Conservation (phyloP, 257 asterid genomes). For the Datura wrightii region DNA sequence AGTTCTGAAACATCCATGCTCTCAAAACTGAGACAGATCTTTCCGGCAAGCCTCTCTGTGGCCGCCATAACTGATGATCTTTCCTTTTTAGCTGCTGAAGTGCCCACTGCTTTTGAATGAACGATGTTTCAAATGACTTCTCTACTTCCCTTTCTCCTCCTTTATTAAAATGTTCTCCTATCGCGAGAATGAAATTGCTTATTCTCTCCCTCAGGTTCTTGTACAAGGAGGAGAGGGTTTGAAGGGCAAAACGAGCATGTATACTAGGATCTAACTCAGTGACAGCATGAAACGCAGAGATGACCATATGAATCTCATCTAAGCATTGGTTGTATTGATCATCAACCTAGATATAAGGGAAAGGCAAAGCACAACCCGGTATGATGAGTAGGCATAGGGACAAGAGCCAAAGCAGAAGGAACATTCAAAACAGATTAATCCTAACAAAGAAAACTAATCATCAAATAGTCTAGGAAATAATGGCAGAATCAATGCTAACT, state of each 20-base stretch:
- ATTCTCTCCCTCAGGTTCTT: constrained; percentile 73
- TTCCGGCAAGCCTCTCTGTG: constrained; percentile 95
- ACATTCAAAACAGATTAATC: too few relatives aligned
- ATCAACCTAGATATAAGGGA: constrained; percentile 58
- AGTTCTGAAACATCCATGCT: constrained; percentile 98
- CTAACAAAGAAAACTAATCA: not conserved
- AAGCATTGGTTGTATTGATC: constrained; percentile 78
- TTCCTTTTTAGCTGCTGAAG: constrained; percentile 79
- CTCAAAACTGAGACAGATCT: constrained; percentile 86
- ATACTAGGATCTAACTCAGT: constrained; percentile 76
- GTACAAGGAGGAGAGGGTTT: constrained; percentile 64
- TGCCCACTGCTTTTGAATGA: constrained; percentile 82
- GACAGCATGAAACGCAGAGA: constrained; percentile 82
- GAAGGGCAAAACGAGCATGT: constrained; percentile 85
- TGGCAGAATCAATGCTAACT: constrained; percentile 18
- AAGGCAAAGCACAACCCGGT: not conserved
- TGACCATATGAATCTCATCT: constrained; percentile 78
- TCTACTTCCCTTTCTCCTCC: constrained; percentile 46
- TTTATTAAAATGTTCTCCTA: constrained; percentile 49
- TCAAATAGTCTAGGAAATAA: not conserved
- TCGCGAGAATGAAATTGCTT: constrained; percentile 66
- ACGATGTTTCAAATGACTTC: constrained; percentile 56
- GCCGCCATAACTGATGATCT: constrained; percentile 87
- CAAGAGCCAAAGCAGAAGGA: not conserved
- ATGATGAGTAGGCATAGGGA: not conserved